These are phyloP conservation scores for Yamadazyma philogaea DNA, from an alignment of 805 yeast species.

Conservation along the genomic window DNA sequence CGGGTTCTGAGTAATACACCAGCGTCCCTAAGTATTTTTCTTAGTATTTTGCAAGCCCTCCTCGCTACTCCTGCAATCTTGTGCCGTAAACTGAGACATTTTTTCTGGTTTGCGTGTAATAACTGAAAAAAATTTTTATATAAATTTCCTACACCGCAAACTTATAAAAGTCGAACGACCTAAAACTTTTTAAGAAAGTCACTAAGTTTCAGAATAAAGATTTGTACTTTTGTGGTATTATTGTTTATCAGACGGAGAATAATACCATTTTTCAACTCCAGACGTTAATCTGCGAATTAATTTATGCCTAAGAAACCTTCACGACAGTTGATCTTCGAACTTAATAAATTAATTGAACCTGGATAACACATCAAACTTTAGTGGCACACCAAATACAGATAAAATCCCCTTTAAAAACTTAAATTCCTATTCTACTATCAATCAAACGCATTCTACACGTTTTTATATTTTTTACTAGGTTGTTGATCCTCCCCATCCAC, in stretches of 20 bases:
- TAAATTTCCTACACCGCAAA: no score
- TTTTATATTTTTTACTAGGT: constrained; percentile 29
- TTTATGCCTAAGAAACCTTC: constrained; percentile 47
- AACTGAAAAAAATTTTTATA: constrained; percentile 6
- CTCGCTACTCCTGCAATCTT: background rate
- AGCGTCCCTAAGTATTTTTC: no score
- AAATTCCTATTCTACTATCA: background rate
- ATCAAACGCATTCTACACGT: constrained; percentile 6
- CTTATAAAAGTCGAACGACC: no score
- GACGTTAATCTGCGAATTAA: constrained; percentile 5
- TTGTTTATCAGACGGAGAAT: background rate
- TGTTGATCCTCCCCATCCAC: constrained; percentile 37
- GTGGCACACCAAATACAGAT: no score
- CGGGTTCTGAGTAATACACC: no score
- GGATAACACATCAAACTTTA: constrained; percentile 39
- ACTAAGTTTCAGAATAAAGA: background rate
- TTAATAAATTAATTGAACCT: constrained; percentile 36
- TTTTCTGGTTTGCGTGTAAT: constrained; percentile 6
- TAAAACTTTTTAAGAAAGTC: no score
- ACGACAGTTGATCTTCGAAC: constrained; percentile 33
- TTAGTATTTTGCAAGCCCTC: background rate
- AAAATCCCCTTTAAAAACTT: no score
- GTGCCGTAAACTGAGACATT: constrained; percentile 5
- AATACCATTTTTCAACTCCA: constrained; percentile 7
- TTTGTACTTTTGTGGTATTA: constrained; percentile 3